Evolutionary conservation across 2,329 filamentous ascomycete species (phyloP).

Genomic region (Talaromyces islandicus): DNA sequence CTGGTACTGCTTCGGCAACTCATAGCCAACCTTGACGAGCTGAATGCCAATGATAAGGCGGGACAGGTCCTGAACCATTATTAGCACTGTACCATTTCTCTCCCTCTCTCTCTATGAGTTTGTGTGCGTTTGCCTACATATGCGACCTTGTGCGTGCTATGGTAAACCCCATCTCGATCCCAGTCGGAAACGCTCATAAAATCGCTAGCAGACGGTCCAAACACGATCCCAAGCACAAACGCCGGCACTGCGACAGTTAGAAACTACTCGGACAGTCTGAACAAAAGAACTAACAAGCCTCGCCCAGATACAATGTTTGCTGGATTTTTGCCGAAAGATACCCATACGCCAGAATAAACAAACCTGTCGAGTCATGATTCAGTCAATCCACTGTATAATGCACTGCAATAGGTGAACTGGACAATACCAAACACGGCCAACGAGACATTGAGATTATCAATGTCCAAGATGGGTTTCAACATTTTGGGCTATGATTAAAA

Average conservation of each 20-base stretch:
- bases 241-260: constrained; percentile 45
- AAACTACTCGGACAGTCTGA: constrained; percentile 8
- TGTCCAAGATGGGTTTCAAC: constrained; percentile 30
- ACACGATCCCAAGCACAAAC: constrained; percentile 47
- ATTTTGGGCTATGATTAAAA: constrained; percentile 16
- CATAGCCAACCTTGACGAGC: constrained; percentile 58
- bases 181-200: constrained; percentile 44
- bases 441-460: constrained; percentile 29
- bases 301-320: constrained; percentile 34
- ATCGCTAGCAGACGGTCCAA: constrained; percentile 51
- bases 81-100: constrained; percentile 3
- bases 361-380: constrained; percentile 15
- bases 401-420: background rate
- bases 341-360: constrained; percentile 28
- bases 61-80: constrained; percentile 37
- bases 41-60: constrained; percentile 59
- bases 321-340: constrained; percentile 32
- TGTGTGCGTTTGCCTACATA: constrained; percentile 24
- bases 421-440: constrained; percentile 26
- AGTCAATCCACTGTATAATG: background rate
- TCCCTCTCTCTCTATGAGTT: background rate
- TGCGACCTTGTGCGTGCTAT: constrained; percentile 32
- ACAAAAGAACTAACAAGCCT: constrained; percentile 27
- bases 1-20: constrained; percentile 54
- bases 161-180: constrained; percentile 26